Evolutionary conservation across 139 green algal genomes (phyloP).

Genomic region (Tetradesmus obliquus): DNA sequence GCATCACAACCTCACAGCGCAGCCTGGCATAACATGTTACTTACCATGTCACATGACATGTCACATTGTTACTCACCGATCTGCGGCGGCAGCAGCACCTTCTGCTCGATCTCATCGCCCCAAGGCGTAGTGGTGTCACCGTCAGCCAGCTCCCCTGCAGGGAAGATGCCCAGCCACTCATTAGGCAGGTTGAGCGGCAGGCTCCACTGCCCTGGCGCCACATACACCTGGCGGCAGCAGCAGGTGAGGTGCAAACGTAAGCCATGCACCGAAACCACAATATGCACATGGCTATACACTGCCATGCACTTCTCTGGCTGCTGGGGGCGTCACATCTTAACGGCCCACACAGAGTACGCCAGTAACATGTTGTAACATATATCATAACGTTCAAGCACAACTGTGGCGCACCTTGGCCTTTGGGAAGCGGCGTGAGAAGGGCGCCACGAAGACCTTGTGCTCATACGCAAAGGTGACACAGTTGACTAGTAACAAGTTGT

Average conservation of each 20-base stretch:
- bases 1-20: no score
- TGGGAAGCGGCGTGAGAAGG: constrained; percentile 60
- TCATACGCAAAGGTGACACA: constrained; percentile 87
- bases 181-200: constrained; percentile 86
- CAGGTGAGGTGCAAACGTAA: background rate
- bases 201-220: constrained; percentile 80
- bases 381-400: no score
- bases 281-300: background rate
- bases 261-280: background rate
- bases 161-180: constrained; percentile 91
- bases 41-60: no score
- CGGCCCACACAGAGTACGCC: no score
- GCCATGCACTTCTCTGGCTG: background rate
- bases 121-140: constrained; percentile 66
- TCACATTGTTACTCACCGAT: constrained; percentile 52
- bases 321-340: background rate
- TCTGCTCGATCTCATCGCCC: constrained; percentile 86
- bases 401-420: no score
- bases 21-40: no score
- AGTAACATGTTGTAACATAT: no score
- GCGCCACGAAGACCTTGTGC: constrained; percentile 94
- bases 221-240: constrained; percentile 61
- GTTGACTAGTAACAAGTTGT: no score
- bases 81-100: constrained; percentile 70
- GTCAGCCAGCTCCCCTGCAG: constrained; percentile 55